Evolutionary conservation across 2,329 filamentous ascomycete species (phyloP), one percentile per base, ranked within the genome.

Genomic region (Aspergillus brunneoviolaceus): DNA sequence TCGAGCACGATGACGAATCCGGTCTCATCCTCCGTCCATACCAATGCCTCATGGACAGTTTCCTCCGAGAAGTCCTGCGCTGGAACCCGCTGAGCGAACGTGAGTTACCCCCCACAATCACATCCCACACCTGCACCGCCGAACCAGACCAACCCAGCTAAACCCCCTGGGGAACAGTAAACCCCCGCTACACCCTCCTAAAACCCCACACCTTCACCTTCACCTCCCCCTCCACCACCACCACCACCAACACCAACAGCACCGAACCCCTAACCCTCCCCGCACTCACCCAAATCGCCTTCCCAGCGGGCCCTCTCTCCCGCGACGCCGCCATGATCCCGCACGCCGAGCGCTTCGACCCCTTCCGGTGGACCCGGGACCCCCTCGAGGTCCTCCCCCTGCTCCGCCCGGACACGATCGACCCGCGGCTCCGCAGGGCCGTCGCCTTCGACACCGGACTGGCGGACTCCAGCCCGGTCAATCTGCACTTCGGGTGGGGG

Each of bases 1-100:
- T 68, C 1, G 73, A 70, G 71, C 51, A 64, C 6, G 67, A 69
- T 42, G 69, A 45, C 39, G 39, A 16, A 45, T 19, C 63, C 4
- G 70, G 67, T 3, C 65, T 63, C 35, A 55, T 57, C 6, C 58
- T 62, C 4, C 64, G 73, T 3, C 52, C 59, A 14, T 53, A 61
- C 2, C 68, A 69, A 58, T 57, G 54, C 14, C 63, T 62, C 7
- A 23, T 73, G 49, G 71, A 73, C 57, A 72, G 70, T 49, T 72
- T 73, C 33, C 51, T 74, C 49, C 66, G 66, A 3, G 71, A 74
- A 55, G 71, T 69, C 7, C 68, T 71, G 50, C 66, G 71, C 0
- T 67, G 71, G 21, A 68, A 66, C 16, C 70, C 71, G 16, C 66
- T 67, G 14, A 64, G 67, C 29, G 69, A 73, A 65, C 55, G 71